These are phyloP conservation scores for Hypoxylon perforatum DNA, from an alignment of 495 filamentous ascomycete species.

Conservation along the genomic window DNA sequence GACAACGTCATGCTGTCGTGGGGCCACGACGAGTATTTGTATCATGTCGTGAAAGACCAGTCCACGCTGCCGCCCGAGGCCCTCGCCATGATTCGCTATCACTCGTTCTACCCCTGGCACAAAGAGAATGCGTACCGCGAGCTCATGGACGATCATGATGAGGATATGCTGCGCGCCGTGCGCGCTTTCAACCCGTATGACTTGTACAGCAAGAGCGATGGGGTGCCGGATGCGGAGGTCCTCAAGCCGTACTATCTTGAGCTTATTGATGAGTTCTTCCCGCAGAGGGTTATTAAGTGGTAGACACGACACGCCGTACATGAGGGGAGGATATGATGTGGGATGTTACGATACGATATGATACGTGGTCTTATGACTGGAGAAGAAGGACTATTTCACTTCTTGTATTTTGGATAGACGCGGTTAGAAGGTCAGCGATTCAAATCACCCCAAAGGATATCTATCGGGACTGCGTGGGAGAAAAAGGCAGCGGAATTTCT, in stretches of 20 bases:
- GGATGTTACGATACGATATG: not conserved
- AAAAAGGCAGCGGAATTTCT: no score
- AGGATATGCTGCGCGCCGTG: slow-evolving; percentile 80
- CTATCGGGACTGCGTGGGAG: no score
- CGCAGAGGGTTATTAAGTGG: slow-evolving; percentile 80
- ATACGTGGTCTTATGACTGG: no score
- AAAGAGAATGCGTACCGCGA: slow-evolving; percentile 77
- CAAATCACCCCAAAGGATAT: no score
- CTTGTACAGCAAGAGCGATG: slow-evolving; percentile 91
- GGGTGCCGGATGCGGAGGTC: slow-evolving; percentile 76
- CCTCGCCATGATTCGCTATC: slow-evolving; percentile 90
- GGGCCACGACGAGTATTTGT: slow-evolving; percentile 94
- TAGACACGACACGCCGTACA: slow-evolving; percentile 47
- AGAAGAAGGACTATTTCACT: no score
- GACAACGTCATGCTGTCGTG: slow-evolving; percentile 89
- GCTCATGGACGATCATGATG: slow-evolving; percentile 85
- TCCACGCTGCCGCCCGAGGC: slow-evolving; percentile 80
- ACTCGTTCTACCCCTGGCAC: slow-evolving; percentile 94
- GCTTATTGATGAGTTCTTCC: slow-evolving; percentile 87
- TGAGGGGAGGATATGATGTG: not conserved
- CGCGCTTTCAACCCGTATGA: slow-evolving; percentile 92
- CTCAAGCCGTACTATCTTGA: slow-evolving; percentile 87
- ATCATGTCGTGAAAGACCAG: slow-evolving; percentile 83
- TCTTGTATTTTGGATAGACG: not conserved
- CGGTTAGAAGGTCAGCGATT: no score